Percentiles rank a stretch among this genome's conserved stretches.
Evolutionary conservation across 2,329 filamentous ascomycete genomes (phyloP).

Genomic region (Aspergillus latus): DNA sequence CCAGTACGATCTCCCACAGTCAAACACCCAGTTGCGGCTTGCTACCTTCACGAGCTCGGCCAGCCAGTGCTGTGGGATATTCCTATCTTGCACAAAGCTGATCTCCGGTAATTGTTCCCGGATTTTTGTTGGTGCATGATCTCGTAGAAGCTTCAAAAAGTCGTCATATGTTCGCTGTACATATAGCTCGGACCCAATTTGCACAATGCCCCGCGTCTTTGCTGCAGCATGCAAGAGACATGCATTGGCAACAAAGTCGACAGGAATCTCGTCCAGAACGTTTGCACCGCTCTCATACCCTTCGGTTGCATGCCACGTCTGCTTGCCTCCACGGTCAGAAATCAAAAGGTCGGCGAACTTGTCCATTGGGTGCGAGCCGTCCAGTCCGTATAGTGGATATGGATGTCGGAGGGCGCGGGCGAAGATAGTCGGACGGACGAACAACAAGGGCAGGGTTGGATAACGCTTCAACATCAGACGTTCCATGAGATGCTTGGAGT

Average conservation of each 20-base stretch:
- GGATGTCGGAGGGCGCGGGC: conserved; percentile 31
- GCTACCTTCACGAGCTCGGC: conserved; percentile 35
- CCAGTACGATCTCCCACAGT: conserved; percentile 36
- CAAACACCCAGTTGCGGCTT: conserved; percentile 34
- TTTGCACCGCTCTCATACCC: conserved; percentile 31
- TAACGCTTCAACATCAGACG: conserved; percentile 29
- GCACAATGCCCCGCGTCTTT: conserved; percentile 31
- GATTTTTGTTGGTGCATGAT: conserved; percentile 23
- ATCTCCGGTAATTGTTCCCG: conserved; percentile 27
- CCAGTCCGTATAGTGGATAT: conserved; percentile 32
- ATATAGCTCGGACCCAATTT: conserved; percentile 32
- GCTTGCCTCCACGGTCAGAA: conserved; percentile 26
- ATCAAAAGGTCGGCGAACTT: conserved; percentile 32
- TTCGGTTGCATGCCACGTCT: conserved; percentile 32
- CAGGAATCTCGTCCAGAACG: conserved; percentile 34
- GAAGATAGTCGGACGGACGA: conserved; percentile 35
- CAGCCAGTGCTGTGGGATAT: conserved; percentile 29
- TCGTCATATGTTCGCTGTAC: conserved; percentile 31
- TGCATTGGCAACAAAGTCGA: conserved; percentile 35
- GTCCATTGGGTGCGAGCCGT: conserved; percentile 32
- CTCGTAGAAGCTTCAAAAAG: conserved; percentile 21
- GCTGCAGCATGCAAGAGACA: conserved; percentile 33
- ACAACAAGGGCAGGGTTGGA: conserved; percentile 28
- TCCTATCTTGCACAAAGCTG: conserved; percentile 30
- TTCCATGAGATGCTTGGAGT: conserved; percentile 36